phyloP scores from a whole-genome alignment of 768 basidiomycete species.

The Suillus bovinus region DNA sequence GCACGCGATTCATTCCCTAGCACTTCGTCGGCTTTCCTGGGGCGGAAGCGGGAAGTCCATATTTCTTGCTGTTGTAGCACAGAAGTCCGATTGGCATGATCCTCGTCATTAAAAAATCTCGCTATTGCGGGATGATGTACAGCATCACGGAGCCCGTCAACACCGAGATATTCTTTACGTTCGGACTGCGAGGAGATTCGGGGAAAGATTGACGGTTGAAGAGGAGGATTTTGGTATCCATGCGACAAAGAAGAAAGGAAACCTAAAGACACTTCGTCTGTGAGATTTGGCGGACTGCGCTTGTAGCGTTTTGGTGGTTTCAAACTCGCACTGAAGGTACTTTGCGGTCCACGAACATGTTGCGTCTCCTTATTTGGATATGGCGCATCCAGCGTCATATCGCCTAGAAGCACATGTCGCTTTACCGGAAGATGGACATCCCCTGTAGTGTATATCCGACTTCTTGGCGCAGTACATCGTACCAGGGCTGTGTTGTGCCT shows the following conservation, averaged over 20 bases:
- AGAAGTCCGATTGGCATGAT: neutral
- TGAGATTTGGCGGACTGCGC: slow-evolving; percentile 2
- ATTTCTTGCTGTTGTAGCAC: slow-evolving; percentile 38
- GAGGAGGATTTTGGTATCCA: neutral
- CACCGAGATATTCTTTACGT: slow-evolving; percentile 4
- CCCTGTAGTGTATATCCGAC: neutral
- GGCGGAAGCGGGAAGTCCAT: slow-evolving; percentile 80
- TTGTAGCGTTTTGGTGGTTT: slow-evolving; percentile 14
- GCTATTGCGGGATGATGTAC: slow-evolving; percentile 52
- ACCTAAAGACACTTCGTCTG: slow-evolving; percentile 11
- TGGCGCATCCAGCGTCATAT: slow-evolving; percentile 31
- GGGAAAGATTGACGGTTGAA: neutral
- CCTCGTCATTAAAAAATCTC: slow-evolving; percentile 32
- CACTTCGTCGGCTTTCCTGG: slow-evolving; percentile 69
- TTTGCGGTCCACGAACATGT: slow-evolving; percentile 64
- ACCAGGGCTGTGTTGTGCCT: neutral
- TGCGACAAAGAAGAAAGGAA: slow-evolving; percentile 20
- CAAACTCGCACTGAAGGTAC: slow-evolving; percentile 26
- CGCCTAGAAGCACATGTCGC: neutral
- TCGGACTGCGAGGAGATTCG: slow-evolving; percentile 4
- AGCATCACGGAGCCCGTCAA: slow-evolving; percentile 19
- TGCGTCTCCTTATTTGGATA: slow-evolving; percentile 53
- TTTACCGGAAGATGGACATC: neutral
- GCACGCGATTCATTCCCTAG: slow-evolving; percentile 77
- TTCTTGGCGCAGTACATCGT: neutral